phyloP scores from a whole-genome alignment of 2,329 filamentous ascomycete genomes.

The Ophiocordyceps camponoti-floridani region DNA sequence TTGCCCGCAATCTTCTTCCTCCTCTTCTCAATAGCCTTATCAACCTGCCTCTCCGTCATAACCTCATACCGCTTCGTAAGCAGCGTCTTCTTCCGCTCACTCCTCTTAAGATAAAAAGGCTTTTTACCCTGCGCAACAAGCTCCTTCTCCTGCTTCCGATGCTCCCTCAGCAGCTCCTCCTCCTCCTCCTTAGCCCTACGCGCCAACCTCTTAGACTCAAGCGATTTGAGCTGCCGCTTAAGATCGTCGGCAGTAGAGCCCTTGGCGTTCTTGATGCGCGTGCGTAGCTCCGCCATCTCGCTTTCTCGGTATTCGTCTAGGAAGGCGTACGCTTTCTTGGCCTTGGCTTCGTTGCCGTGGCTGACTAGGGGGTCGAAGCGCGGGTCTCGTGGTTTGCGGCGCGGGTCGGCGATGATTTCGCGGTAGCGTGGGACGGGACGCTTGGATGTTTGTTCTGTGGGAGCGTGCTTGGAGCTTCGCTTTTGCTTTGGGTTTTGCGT shows the following conservation, averaged over 20 bases:
- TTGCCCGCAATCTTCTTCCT: conserved; percentile 76
- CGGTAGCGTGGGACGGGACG: conserved; percentile 67
- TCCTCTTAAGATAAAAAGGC: conserved; percentile 85
- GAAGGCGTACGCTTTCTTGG: conserved; percentile 68
- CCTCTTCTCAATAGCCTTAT: conserved; percentile 69
- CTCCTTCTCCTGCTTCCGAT: conserved; percentile 70
- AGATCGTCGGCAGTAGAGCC: conserved; percentile 47
- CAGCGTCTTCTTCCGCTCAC: conserved; percentile 76
- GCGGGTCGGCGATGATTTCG: conserved; percentile 40
- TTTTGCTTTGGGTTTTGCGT: conserved; percentile 7
- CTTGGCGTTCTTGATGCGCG: conserved; percentile 47
- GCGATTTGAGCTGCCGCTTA: conserved; percentile 55
- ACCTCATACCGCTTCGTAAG: conserved; percentile 62
- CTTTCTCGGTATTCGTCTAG: conserved; percentile 67
- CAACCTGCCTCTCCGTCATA: conserved; percentile 73
- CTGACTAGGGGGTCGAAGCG: conserved; percentile 57
- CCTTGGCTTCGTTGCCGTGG: conserved; percentile 33
- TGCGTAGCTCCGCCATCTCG: conserved; percentile 64
- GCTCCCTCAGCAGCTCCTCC: conserved; percentile 51
- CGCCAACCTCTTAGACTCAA: conserved; percentile 62
- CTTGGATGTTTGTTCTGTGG: conserved; percentile 66
- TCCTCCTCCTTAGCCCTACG: conserved; percentile 52
- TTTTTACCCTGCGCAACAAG: conserved; percentile 74
- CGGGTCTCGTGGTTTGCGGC: conserved; percentile 59
- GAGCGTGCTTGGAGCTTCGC: conserved; percentile 69